phyloP scores from a whole-genome alignment of 2,329 filamentous ascomycete species.

The Fusarium sp. region DNA sequence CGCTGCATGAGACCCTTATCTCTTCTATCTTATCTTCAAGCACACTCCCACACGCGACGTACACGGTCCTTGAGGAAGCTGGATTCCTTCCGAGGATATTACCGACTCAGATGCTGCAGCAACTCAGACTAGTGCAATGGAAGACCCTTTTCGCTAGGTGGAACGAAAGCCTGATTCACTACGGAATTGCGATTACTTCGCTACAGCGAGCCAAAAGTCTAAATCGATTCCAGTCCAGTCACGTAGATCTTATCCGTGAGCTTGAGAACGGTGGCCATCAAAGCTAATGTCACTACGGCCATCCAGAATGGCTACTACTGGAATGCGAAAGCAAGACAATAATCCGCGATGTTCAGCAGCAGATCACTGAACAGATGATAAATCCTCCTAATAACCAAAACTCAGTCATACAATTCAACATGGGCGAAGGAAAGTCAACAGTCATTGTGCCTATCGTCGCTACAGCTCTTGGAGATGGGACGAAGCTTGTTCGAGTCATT shows the following conservation, averaged over 20 bases:
- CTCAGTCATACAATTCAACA: conserved; percentile 71
- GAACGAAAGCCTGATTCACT: conserved; percentile 49
- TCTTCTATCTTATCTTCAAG: background rate
- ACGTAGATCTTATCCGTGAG: conserved; percentile 52
- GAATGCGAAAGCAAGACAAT: conserved; percentile 71
- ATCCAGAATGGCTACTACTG: conserved; percentile 69
- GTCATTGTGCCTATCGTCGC: conserved; percentile 74
- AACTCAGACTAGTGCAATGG: conserved; percentile 44
- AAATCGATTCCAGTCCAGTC: conserved; percentile 34
- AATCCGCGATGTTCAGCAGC: conserved; percentile 67
- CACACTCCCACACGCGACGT: fast-evolving
- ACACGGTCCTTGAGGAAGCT: background rate
- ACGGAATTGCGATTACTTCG: conserved; percentile 51
- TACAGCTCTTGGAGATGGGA: conserved; percentile 59
- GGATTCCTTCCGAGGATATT: conserved; percentile 43
- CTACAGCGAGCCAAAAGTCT: conserved; percentile 56
- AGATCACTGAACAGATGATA: conserved; percentile 67
- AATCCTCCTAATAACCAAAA: conserved; percentile 52
- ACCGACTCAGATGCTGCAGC: conserved; percentile 48
- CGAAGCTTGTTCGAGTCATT: conserved; percentile 63
- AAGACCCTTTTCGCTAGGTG: conserved; percentile 44
- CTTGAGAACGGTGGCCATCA: conserved; percentile 60
- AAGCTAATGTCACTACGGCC: conserved; percentile 61
- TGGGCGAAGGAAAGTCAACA: conserved; percentile 76
- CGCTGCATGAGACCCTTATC: background rate